A percentile compares a stretch with the other conserved stretches of the same genome.
Evolutionary conservation across 129 eudicot genomes (phyloP).

Genomic region (Pseudognaphalium luteoalbum): DNA sequence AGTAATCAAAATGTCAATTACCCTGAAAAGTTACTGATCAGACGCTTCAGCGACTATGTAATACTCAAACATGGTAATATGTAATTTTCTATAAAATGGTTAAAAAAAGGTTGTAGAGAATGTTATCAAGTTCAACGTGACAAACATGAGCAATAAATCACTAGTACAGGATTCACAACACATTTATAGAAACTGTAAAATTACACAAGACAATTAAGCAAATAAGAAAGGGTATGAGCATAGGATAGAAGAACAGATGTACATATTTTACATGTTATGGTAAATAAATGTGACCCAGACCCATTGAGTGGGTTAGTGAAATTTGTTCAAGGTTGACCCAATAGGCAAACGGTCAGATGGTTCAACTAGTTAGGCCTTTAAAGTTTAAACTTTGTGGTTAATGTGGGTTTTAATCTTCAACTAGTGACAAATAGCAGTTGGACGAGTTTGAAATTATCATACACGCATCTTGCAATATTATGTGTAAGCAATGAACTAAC

Average conservation of each 20-base stretch:
- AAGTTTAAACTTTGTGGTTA: background rate
- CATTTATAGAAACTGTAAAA: background rate
- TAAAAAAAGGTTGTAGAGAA: background rate
- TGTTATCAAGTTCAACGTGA: background rate
- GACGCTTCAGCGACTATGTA: background rate
- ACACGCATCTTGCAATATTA: background rate
- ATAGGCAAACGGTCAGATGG: background rate
- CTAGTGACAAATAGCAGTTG: background rate
- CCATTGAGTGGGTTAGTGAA: background rate
- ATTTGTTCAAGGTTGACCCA: background rate
- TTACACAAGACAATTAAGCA: background rate
- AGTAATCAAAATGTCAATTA: background rate
- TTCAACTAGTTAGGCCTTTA: background rate
- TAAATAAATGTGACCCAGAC: background rate
- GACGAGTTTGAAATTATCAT: background rate
- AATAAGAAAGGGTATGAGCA: background rate
- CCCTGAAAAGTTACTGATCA: background rate
- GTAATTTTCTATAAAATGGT: background rate
- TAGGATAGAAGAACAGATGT: background rate
- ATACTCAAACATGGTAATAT: background rate
- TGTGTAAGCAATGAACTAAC: background rate
- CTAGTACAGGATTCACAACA: background rate
- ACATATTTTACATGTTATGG: background rate
- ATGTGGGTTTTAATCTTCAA: background rate
- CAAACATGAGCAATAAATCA: background rate